phyloP scores from a whole-genome alignment of 805 yeast species.

The Monosporozyma solicola region DNA sequence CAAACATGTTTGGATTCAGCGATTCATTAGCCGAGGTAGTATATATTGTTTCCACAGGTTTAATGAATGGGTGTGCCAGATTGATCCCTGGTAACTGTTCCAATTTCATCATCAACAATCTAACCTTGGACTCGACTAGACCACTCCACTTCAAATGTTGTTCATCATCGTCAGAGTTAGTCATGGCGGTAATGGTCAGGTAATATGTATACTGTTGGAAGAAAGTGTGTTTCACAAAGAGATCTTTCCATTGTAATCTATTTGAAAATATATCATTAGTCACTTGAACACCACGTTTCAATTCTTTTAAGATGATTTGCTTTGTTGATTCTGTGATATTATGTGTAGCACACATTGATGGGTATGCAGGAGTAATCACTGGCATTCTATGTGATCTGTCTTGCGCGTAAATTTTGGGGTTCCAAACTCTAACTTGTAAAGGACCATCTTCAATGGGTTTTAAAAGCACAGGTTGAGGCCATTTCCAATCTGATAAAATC shows the following conservation, averaged over 20 bases:
- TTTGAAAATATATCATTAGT: conserved; percentile 61
- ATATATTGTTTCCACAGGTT: conserved; percentile 54
- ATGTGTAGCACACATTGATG: conserved; percentile 98
- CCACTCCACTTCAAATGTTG: conserved; percentile 91
- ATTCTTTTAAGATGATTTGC: conserved; percentile 68
- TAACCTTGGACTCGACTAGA: conserved; percentile 77
- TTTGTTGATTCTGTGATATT: conserved; percentile 87
- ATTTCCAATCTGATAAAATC: conserved; percentile 81
- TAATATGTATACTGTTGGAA: conserved; percentile 82
- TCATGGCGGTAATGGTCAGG: conserved; percentile 69
- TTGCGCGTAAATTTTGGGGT: conserved; percentile 80
- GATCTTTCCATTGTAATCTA: conserved; percentile 59
- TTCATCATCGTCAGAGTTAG: conserved; percentile 56
- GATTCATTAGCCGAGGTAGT: conserved; percentile 42
- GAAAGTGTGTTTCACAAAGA: conserved; percentile 73
- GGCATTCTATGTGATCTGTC: conserved; percentile 95
- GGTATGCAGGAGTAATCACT: conserved; percentile 85
- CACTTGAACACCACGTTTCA: conserved; percentile 63
- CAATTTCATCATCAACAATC: conserved; percentile 73
- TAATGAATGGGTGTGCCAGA: conserved; percentile 84
- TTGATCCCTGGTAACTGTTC: conserved; percentile 69
- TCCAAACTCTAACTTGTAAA: conserved; percentile 92
- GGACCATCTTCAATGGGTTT: conserved; percentile 97
- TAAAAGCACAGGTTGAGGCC: conserved; percentile 96
- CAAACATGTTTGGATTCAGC: conserved; percentile 26